These are phyloP conservation scores for Diaporthe australafricana DNA, from an alignment of 2,329 filamentous ascomycete species.

Conservation along the genomic window DNA sequence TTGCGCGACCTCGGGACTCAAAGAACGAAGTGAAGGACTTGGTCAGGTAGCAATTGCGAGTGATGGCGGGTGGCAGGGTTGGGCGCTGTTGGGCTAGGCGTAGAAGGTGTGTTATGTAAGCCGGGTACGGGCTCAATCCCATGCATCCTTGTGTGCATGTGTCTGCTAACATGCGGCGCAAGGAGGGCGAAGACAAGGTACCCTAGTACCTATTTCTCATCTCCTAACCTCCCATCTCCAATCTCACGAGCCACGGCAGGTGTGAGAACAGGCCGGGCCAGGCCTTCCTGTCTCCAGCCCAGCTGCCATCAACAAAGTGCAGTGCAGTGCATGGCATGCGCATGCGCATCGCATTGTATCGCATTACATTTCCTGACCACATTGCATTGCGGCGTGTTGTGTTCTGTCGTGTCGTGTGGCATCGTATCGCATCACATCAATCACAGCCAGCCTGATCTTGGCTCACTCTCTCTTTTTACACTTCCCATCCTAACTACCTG, in stretches of 20 bases:
- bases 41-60: neutral
- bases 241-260: conserved; percentile 14
- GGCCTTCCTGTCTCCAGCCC: neutral
- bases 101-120: neutral
- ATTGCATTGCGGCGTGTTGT: neutral
- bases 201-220: too few species aligned
- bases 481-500: neutral
- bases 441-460: conserved; percentile 6
- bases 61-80: conserved; percentile 14
- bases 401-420: neutral
- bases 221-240: neutral
- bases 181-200: too few species aligned
- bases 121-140: neutral
- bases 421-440: conserved; percentile 5
- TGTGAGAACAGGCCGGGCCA: conserved; percentile 2
- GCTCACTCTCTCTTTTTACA: neutral
- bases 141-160: neutral
- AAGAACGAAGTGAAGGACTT: neutral
- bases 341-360: neutral
- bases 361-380: neutral
- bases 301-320: neutral
- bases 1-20: neutral
- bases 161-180: too few species aligned
- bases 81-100: conserved; percentile 10
- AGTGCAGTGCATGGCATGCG: neutral